These are phyloP conservation scores for Aeminium ludgeri DNA, from an alignment of 495 filamentous ascomycete genomes.

Conservation along the genomic window DNA sequence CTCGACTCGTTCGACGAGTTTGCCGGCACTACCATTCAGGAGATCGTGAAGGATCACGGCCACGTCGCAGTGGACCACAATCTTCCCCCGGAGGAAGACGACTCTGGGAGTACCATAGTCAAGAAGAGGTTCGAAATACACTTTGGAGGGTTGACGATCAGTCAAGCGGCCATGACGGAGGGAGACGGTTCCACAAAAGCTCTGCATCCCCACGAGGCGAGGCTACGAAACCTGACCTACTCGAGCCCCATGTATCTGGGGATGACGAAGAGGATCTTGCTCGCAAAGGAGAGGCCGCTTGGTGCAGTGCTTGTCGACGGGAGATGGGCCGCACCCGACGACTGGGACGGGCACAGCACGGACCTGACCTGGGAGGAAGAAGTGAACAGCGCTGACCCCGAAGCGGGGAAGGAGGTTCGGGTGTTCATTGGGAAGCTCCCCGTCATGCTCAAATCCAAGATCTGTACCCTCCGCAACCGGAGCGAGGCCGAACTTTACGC, in stretches of 20 bases:
- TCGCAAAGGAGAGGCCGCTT: slow-evolving; percentile 59
- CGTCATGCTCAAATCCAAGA: slow-evolving; percentile 92
- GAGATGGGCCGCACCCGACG: slow-evolving; percentile 12
- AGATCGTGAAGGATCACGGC: slow-evolving; percentile 76
- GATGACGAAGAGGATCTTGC: slow-evolving; percentile 60
- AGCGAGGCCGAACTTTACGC: slow-evolving; percentile 65
- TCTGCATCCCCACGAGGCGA: slow-evolving; percentile 80
- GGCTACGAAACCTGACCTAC: slow-evolving; percentile 88
- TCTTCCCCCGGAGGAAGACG: slow-evolving; percentile 52
- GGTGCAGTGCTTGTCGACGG: slow-evolving; percentile 29
- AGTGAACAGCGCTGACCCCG: slow-evolving; percentile 25
- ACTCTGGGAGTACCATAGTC: slow-evolving; percentile 43
- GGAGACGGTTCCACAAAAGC: slow-evolving; percentile 69
- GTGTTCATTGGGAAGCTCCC: slow-evolving; percentile 88
- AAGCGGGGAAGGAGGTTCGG: slow-evolving; percentile 19
- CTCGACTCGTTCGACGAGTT: slow-evolving; percentile 98
- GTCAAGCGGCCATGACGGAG: slow-evolving; percentile 75
- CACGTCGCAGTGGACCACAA: slow-evolving; percentile 79
- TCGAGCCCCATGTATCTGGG: slow-evolving; percentile 75
- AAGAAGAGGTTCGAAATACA: slow-evolving; percentile 85
- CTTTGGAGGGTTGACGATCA: slow-evolving; percentile 70
- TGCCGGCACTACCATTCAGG: slow-evolving; percentile 75
- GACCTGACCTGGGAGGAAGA: slow-evolving; percentile 37
- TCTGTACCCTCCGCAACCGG: slow-evolving; percentile 70
- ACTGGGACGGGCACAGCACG: slow-evolving; percentile 26